These are phyloP conservation scores for Microcera coccophila DNA, from an alignment of 2,329 filamentous ascomycete species.

Conservation along the genomic window DNA sequence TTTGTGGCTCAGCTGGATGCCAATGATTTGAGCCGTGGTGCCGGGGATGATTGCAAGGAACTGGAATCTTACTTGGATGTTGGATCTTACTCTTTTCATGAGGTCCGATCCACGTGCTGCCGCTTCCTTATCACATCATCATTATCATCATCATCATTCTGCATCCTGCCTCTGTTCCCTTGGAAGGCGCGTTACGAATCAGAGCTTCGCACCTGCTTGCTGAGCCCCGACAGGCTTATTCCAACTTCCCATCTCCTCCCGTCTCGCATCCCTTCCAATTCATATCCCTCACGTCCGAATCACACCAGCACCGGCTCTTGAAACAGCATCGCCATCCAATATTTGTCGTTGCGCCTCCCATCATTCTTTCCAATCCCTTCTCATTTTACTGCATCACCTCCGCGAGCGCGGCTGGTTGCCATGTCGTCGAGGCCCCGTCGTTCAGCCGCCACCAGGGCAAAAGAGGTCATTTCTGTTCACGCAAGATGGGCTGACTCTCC, in stretches of 20 bases:
- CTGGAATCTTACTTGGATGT: not conserved
- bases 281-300: slow-evolving; percentile 1
- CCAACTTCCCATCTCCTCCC: slow-evolving; percentile 15
- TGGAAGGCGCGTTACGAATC: not conserved
- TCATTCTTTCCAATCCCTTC: not conserved
- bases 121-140: not conserved
- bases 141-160: no score
- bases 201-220: not conserved
- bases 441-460: slow-evolving; percentile 41
- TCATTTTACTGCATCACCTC: not conserved
- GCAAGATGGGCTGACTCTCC: slow-evolving; percentile 40
- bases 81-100: slow-evolving; percentile 4
- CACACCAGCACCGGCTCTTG: no score
- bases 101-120: not conserved
- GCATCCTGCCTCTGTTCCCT: no score
- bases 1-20: slow-evolving; percentile 11
- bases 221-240: slow-evolving; percentile 22
- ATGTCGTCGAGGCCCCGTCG: slow-evolving; percentile 50
- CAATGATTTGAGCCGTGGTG: not conserved
- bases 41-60: not conserved
- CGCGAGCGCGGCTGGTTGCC: slow-evolving; percentile 22
- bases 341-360: no score
- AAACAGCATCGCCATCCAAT: no score
- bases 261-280: slow-evolving; percentile 4
- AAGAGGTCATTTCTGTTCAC: slow-evolving; percentile 41